These are phyloP conservation scores for Quercus engelmannii DNA, from an alignment of 306 rosid species.

Conservation along the genomic window DNA sequence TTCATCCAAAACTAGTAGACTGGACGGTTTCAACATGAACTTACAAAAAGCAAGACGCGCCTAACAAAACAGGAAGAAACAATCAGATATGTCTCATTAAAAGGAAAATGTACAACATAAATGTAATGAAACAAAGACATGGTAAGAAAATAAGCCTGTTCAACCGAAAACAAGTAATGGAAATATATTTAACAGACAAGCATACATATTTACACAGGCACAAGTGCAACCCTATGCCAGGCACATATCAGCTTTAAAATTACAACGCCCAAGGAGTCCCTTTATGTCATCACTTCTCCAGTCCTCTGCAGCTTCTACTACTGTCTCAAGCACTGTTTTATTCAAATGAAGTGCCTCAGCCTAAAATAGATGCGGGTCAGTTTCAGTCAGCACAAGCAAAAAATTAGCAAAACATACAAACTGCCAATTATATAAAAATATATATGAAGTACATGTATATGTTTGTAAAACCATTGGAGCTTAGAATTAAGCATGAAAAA, in stretches of 20 bases:
- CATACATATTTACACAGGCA: too few relatives aligned
- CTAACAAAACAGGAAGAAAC: slow-evolving; percentile 40
- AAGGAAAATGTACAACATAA: slow-evolving; percentile 6
- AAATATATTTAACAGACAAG: background rate
- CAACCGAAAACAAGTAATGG: background rate
- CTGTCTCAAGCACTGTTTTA: slow-evolving; percentile 89
- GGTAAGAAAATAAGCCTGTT: background rate
- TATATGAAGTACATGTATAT: too few relatives aligned
- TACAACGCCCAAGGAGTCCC: slow-evolving; percentile 99
- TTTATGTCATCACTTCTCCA: slow-evolving; percentile 92
- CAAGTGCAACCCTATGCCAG: too few relatives aligned
- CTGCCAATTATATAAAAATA: too few relatives aligned
- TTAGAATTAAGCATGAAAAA: too few relatives aligned
- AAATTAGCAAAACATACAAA: background rate
- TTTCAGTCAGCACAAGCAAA: slow-evolving; percentile 25
- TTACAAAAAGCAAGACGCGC: slow-evolving; percentile 97
- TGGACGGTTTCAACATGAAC: slow-evolving; percentile 96
- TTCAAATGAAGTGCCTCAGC: slow-evolving; percentile 97
- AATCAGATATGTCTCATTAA: slow-evolving; percentile 7
- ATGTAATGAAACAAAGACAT: background rate
- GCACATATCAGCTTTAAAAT: slow-evolving; percentile 87
- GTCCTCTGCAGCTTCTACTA: slow-evolving; percentile 94
- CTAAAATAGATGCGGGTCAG: slow-evolving; percentile 38
- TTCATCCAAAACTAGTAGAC: slow-evolving; percentile 85
- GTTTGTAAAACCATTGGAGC: too few relatives aligned